Evolutionary conservation across 768 basidiomycete genomes (phyloP), one percentile per base, ranked within the genome.

Genomic region (Leccinum variicolor): DNA sequence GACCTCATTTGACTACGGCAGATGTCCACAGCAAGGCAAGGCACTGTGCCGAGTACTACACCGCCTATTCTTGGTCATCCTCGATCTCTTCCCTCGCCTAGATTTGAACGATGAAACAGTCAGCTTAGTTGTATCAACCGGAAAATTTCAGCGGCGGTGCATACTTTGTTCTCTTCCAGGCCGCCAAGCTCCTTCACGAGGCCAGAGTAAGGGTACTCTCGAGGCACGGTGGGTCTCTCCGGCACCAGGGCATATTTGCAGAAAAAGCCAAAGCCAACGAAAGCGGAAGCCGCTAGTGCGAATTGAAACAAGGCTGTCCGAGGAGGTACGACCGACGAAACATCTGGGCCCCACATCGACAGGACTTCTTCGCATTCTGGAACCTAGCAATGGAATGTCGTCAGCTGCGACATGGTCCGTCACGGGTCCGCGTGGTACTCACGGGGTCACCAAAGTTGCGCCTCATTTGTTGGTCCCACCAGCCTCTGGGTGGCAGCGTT

Each of bases 291-390:
- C 0, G 84, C 90, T 52, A 86, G 69, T 13, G 80, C 63, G 67
- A 94, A 88, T 47, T 88, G 87, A 51, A 80, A 77, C 34, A 87
- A 69, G 7, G 92, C 91, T 2, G 70, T 78, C 7, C 78, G 71
- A 25, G 89, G 85, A 13, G 78, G 73, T 13, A 90, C 75, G 21
- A 79, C 79, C 41, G 91, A 81, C 41, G 91, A 81, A 28, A 83
- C 76, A 66, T 94, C 92, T 21, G 90, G 90, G 25, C 90, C 90
- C 90, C 90, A 93, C 88, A 94, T 90, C 36, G 88, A 90, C 55
- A 87, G 73, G 23, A 89, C 76, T 65, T 94, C 92, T 52, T 92
- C 90, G 66, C 83, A 79, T 71, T 92, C 90, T 58, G 90, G 91
- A 31, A 92, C 72, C 92, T 94, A 65, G 47, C 39, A 43, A 39